Percentiles rank a stretch among this genome's conserved stretches.
Conservation (phyloP, 352 stramenopile species). For the Phytophthora fragariae region DNA sequence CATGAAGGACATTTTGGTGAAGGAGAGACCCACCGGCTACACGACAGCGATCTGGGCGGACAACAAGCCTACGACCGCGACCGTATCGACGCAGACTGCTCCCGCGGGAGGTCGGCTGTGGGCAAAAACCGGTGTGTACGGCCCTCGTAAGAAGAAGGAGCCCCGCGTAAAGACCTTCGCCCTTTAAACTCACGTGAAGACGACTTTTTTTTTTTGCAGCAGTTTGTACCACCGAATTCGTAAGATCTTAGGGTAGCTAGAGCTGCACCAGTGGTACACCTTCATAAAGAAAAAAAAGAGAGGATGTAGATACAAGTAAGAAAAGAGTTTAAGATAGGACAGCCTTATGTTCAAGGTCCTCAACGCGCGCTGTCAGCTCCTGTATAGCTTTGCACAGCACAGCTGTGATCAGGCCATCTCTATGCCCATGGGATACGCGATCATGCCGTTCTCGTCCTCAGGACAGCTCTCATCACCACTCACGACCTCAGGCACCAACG, state of each 20-base stretch:
- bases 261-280: too few relatives aligned
- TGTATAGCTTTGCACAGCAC: background rate
- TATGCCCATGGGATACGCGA: too few relatives aligned
- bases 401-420: background rate
- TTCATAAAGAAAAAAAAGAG: too few relatives aligned
- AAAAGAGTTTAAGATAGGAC: too few relatives aligned
- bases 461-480: background rate
- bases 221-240: too few relatives aligned
- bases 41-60: background rate
- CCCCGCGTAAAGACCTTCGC: background rate
- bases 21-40: background rate
- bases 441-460: background rate
- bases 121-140: background rate
- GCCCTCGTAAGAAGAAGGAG: background rate
- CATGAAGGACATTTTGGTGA: constrained; percentile 26
- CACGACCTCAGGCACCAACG: background rate
- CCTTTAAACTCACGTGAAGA: background rate
- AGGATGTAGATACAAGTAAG: too few relatives aligned
- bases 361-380: background rate
- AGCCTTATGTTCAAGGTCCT: background rate
- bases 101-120: background rate
- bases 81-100: background rate
- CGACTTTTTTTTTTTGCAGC: background rate
- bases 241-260: too few relatives aligned
- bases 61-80: too few relatives aligned